A percentile compares a stretch with the other conserved stretches of the same genome.
Conservation (phyloP, 2,329 filamentous ascomycete species). For the Dactylellina parvicollis region DNA sequence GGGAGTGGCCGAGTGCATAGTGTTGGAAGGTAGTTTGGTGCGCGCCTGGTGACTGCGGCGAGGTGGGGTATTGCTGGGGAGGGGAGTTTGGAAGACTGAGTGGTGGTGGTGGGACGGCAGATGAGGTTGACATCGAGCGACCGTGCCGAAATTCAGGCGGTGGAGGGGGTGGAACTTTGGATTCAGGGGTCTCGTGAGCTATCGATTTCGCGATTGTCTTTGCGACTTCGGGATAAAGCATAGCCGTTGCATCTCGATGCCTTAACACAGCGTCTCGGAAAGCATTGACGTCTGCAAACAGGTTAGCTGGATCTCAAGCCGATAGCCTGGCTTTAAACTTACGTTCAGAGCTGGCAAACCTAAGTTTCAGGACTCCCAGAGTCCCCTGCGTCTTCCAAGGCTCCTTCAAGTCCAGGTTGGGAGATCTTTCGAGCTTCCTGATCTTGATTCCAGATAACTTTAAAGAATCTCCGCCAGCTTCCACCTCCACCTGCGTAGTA, state of each 20-base stretch:
- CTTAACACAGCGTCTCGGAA: constrained; percentile 50
- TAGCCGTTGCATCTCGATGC: constrained; percentile 49
- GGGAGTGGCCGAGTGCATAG: constrained; percentile 28
- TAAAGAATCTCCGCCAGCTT: constrained; percentile 23
- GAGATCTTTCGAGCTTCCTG: constrained; percentile 43
- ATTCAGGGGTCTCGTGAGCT: constrained; percentile 28
- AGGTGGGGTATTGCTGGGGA: constrained; percentile 41
- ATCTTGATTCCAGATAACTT: constrained; percentile 48
- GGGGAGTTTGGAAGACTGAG: constrained; percentile 30
- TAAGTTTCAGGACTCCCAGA: constrained; percentile 31
- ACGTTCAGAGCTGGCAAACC: constrained; percentile 39
- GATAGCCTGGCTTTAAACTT: neutral
- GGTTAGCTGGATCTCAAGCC: constrained; percentile 9
- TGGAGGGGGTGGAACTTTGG: constrained; percentile 35
- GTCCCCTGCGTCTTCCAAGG: constrained; percentile 41
- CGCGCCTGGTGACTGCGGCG: constrained; percentile 43
- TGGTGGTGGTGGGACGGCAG: constrained; percentile 27
- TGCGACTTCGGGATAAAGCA: constrained; percentile 49
- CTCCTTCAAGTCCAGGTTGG: constrained; percentile 40
- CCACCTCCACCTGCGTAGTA: constrained; percentile 40
- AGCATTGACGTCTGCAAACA: constrained; percentile 26
- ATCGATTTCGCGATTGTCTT: constrained; percentile 31
- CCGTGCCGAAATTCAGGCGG: constrained; percentile 41
- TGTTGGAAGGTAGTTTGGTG: constrained; percentile 36
- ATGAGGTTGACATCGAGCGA: constrained; percentile 34